Base-by-base conservation (phyloP, 2,329 filamentous ascomycete genomes). In the Helotiales sp. region DNA sequence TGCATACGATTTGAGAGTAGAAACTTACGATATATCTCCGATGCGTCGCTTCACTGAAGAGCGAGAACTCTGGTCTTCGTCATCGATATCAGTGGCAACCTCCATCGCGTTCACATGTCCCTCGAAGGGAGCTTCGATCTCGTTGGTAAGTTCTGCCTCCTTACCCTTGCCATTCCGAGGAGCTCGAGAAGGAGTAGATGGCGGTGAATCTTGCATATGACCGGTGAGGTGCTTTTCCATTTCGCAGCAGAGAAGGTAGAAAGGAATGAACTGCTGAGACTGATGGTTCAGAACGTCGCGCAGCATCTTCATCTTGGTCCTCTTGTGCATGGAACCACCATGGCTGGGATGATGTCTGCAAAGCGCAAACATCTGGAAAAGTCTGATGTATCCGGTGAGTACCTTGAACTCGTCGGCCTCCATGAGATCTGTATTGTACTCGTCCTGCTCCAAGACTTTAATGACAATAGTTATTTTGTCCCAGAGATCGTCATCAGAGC, bases 31-130 rank as follows among this genome's bases (percentile, higher is more conserved):
- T 24, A 55, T 7, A 40, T 22, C 25, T 57, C 9, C 17, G 17
- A 33, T 24, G 17, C 56, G 59, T 30, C 77, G 78, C 59, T 76
- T 81, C 64, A 76, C 74, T 17, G 76, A 70, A n/a, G 75, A 70
- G 36, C 68, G 57, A n/a, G 61, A 56, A 17, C 67, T 68, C 33
- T 60, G 60, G 15, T 67, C 64, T 25, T 72, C 65, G 27, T 65
- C 58, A 30, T 66, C n/a, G n/a, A n/a, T n/a, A n/a, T n/a, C n/a
- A n/a, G n/a, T n/a, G n/a, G n/a, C n/a, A n/a, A n/a, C n/a, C n/a
- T n/a, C n/a, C n/a, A n/a, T n/a, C n/a, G n/a, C n/a, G n/a, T n/a
- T n/a, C n/a, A n/a, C n/a, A n/a, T n/a, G n/a, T n/a, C n/a, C n/a
- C n/a, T n/a, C n/a, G n/a, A n/a, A n/a, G n/a, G n/a, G n/a, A n/a